A percentile compares a stretch with the other conserved stretches of the same genome.
phyloP scores from a whole-genome alignment of 2,329 filamentous ascomycete genomes.

The Penicillium sp. region DNA sequence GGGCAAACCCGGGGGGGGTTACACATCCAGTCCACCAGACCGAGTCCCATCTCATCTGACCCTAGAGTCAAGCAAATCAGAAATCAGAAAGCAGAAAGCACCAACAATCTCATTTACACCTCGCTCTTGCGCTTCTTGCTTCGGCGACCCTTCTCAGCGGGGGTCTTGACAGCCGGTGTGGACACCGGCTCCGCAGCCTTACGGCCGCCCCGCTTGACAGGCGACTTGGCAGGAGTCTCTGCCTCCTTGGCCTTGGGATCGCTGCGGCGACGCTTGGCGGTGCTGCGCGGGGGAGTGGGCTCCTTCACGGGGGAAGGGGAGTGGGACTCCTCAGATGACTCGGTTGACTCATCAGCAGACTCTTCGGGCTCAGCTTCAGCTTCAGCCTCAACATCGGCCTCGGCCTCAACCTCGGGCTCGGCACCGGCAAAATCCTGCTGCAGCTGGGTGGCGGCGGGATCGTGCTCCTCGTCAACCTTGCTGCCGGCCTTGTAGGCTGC shows the following conservation, averaged over 20 bases:
- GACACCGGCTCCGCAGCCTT: conserved; percentile 21
- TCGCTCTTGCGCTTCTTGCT: conserved; percentile 53
- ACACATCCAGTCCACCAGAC: conserved; percentile 8
- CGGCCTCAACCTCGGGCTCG: conserved; percentile 28
- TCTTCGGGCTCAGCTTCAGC: conserved; percentile 12
- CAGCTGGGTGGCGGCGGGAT: conserved; percentile 44
- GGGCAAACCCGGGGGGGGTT: background rate
- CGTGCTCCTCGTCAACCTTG: conserved; percentile 44
- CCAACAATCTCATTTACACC: conserved; percentile 16
- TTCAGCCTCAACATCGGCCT: conserved; percentile 21
- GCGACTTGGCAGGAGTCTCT: conserved; percentile 35
- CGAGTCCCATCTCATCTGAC: conserved; percentile 6
- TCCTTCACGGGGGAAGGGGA: conserved; percentile 41
- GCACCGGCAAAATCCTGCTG: conserved; percentile 44
- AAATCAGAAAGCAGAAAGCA: conserved; percentile 23
- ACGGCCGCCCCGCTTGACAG: conserved; percentile 23
- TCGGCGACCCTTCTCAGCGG: conserved; percentile 37
- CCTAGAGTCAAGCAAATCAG: conserved; percentile 4
- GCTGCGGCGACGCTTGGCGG: conserved; percentile 46
- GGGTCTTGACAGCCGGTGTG: conserved; percentile 27
- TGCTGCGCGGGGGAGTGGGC: conserved; percentile 44
- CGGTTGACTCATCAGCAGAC: conserved; percentile 26
- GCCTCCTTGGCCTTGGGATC: conserved; percentile 32
- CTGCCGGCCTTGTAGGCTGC: conserved; percentile 57
- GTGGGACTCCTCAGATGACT: conserved; percentile 36